Evolutionary conservation across 2,329 filamentous ascomycete species (phyloP), one percentile per base, ranked within the genome.

Genomic region (Penicillium fuscoglaucum): DNA sequence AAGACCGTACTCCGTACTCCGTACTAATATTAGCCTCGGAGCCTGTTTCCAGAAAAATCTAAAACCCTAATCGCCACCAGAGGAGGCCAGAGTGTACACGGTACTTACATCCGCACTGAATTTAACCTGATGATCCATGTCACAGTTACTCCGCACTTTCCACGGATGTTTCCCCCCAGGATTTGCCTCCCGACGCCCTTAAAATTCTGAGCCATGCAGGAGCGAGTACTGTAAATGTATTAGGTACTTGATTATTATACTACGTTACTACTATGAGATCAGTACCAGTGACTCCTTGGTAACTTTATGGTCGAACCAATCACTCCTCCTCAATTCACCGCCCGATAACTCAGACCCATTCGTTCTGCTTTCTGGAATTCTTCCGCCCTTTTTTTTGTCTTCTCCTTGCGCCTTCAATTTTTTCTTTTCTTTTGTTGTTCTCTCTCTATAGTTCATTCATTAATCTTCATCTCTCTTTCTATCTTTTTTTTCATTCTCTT

Each of bases 291-390:
- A 62, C 52, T 55, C n/a, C 10, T 21, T 5, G 19, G 37, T 55
- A 60, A 64, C 55, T 40, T 40, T 7, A 29, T 2, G 8, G 8
- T 8, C 9, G 33, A 54, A 44, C 57, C 57, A 60, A 61, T 63
- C 51, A 53, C 37, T 46, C 45, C 37, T 21, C 39, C n/a, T 29
- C 41, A 39, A 61, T 66, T 68, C 63, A 68, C 66, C 66, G 66
- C 66, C 66, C 61, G 53, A 62, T 55, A 48, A 48, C 60, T 63
- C 60, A 58, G 60, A 53, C 61, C 62, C 62, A 47, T 50, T 57
- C 35, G 35, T 57, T 58, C 51, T 59, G 49, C 24, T 45, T 61
- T 61, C 49, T 64, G 62, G 57, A 61, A 65, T 61, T 61, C 58
- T 60, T 62, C 61, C 60, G 55, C 57, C 61, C 57, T 57, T 54